A percentile compares a stretch with the other conserved stretches of the same genome.
Evolutionary conservation across 2,329 filamentous ascomycete species (phyloP).

Genomic region (Metarhizium album): DNA sequence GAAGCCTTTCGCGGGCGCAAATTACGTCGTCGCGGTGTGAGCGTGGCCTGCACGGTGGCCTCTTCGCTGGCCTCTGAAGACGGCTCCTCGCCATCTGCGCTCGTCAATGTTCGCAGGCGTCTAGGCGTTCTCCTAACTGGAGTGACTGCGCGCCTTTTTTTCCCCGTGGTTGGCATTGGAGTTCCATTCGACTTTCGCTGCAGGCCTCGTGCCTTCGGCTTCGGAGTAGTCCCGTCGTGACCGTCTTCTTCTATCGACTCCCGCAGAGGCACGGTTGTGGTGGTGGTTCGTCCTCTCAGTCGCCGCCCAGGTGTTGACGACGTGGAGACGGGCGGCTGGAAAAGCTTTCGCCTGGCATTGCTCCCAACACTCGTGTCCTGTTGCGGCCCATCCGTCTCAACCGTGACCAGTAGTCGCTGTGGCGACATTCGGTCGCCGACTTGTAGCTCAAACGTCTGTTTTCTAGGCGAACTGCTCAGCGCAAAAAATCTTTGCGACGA

Average conservation of each 20-base stretch:
- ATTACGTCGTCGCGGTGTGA: conserved; percentile 19
- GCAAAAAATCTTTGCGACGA: conserved; percentile 27
- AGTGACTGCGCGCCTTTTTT: conserved; percentile 35
- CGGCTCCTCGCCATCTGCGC: conserved; percentile 17
- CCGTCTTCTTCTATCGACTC: conserved; percentile 24
- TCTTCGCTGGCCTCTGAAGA: conserved; percentile 8
- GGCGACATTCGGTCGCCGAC: conserved; percentile 39
- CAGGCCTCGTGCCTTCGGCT: conserved; percentile 33
- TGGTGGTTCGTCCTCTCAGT: conserved; percentile 28
- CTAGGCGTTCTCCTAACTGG: conserved; percentile 28
- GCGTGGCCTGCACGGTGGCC: conserved; percentile 18
- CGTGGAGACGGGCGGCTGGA: conserved; percentile 32
- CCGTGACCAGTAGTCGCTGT: conserved; percentile 43
- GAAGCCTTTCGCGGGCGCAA: conserved; percentile 19
- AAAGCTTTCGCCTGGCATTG: conserved; percentile 29
- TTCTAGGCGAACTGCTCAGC: conserved; percentile 36
- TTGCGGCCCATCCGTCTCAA: conserved; percentile 25
- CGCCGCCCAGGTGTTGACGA: conserved; percentile 20
- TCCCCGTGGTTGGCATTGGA: conserved; percentile 32
- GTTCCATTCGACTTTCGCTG: conserved; percentile 42
- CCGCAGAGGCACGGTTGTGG: conserved; percentile 41
- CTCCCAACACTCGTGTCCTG: conserved; percentile 16
- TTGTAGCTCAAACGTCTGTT: conserved; percentile 46
- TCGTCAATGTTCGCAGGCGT: conserved; percentile 21
- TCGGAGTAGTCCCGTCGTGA: conserved; percentile 27